Evolutionary conservation across 2,329 filamentous ascomycete species (phyloP).

Genomic region (Rutstroemia sydowiana): DNA sequence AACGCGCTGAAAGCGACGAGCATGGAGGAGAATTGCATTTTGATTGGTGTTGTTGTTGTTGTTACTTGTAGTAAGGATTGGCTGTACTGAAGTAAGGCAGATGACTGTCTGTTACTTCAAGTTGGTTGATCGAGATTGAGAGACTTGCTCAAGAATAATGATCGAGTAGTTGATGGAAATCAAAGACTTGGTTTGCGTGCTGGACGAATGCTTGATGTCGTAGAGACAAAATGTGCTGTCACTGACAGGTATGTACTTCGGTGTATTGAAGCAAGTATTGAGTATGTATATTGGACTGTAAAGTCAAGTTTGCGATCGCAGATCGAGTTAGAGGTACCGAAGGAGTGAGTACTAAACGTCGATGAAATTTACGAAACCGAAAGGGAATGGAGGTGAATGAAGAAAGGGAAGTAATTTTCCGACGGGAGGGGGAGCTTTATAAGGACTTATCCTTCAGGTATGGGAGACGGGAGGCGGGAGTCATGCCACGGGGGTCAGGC

Average conservation of each 20-base stretch:
- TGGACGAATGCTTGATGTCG: constrained; percentile 7
- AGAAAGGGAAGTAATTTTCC: not conserved
- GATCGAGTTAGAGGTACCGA: constrained; percentile 17
- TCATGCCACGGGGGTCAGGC: not conserved
- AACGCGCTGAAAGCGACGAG: constrained; percentile 37
- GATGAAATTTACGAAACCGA: not conserved
- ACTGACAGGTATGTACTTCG: constrained; percentile 14
- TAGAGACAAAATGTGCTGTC: constrained; percentile 19
- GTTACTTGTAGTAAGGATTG: constrained; percentile 18
- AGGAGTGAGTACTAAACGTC: constrained; percentile 15
- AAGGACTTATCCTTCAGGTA: not conserved
- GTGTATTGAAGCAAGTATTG: constrained; percentile 12
- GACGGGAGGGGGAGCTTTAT: not conserved
- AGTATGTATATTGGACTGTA: constrained; percentile 10
- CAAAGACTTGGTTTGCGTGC: constrained; percentile 4
- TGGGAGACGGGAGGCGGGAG: not conserved
- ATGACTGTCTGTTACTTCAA: constrained; percentile 14
- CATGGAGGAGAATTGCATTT: constrained; percentile 44
- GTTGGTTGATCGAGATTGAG: constrained; percentile 19
- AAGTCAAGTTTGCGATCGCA: constrained; percentile 23
- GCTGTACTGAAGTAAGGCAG: constrained; percentile 12
- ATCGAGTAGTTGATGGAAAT: not conserved
- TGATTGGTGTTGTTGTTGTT: constrained; percentile 26
- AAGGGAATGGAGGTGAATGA: not conserved
- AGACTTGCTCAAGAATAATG: constrained; percentile 10